Evolutionary conservation across 176 grass and related monocot genomes (phyloP).

Genomic region (Aegilops sharonensis): DNA sequence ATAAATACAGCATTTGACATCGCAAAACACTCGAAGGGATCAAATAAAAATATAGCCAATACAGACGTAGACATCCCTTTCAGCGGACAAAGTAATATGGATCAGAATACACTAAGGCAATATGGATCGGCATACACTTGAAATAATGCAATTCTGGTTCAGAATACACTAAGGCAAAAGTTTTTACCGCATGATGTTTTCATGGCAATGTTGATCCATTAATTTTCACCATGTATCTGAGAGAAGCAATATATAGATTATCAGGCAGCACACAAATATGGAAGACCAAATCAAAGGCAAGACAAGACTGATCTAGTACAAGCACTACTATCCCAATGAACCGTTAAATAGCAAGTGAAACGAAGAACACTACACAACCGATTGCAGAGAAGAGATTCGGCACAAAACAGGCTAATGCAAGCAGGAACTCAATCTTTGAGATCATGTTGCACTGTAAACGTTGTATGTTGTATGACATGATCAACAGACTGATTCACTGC

Average conservation of each 20-base stretch:
- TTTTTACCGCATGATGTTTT: not conserved
- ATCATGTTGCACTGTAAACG: not conserved
- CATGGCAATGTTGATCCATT: not conserved
- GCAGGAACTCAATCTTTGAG: not conserved
- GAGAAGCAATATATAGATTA: not conserved
- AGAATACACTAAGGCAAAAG: not conserved
- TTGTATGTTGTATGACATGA: not conserved
- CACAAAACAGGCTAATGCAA: not conserved
- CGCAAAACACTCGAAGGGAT: not conserved
- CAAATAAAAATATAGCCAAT: not conserved
- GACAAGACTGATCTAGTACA: not conserved
- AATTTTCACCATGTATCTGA: not conserved
- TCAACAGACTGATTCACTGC: not conserved
- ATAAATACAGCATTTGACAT: not conserved
- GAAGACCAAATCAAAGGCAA: not conserved
- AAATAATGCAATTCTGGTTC: not conserved
- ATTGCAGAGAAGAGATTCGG: not conserved
- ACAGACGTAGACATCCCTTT: not conserved
- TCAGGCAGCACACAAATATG: not conserved
- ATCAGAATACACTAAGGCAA: too few species aligned
- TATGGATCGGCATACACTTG: not conserved
- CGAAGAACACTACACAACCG: not conserved
- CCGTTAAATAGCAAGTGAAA: not conserved
- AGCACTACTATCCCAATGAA: not conserved
- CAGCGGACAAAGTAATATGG: too few species aligned